Conservation (phyloP, 1,284 basidiomycete species). For the Leccinum olivaceoglutinosum region DNA sequence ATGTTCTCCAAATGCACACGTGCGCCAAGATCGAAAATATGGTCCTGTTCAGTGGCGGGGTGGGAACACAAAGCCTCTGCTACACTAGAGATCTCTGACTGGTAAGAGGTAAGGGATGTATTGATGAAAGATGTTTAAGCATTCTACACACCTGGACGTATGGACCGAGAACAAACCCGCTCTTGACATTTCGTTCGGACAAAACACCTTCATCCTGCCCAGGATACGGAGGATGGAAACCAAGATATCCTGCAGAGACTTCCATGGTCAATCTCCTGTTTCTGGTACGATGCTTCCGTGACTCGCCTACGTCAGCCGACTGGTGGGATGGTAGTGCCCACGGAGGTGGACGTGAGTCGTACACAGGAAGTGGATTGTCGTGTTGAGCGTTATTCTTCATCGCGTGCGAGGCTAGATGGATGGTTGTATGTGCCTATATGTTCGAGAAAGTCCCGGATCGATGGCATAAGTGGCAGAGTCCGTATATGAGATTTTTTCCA, state of each 20-base stretch:
- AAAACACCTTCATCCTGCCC: slow-evolving; percentile 84
- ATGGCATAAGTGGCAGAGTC: neutral
- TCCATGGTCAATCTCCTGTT: neutral
- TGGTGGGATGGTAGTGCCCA: slow-evolving; percentile 67
- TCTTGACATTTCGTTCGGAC: slow-evolving; percentile 72
- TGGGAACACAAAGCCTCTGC: slow-evolving; percentile 57
- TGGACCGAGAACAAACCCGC: slow-evolving; percentile 62
- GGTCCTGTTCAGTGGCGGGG: slow-evolving; percentile 47
- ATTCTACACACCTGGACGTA: slow-evolving; percentile 51
- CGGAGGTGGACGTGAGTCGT: slow-evolving; percentile 61
- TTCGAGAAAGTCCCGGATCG: neutral
- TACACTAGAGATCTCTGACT: slow-evolving; percentile 22
- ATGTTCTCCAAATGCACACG: slow-evolving; percentile 71
- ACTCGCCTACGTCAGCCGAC: slow-evolving; percentile 62
- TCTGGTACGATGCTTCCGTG: neutral
- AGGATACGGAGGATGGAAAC: slow-evolving; percentile 81
- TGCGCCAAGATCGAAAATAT: slow-evolving; percentile 46
- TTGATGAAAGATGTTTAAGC: neutral
- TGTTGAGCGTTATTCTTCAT: slow-evolving; percentile 16
- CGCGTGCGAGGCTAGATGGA: neutral
- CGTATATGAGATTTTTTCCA: too few species aligned
- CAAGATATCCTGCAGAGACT: slow-evolving; percentile 62
- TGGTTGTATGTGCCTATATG: neutral
- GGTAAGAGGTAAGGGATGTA: slow-evolving; percentile 19
- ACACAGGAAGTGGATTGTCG: slow-evolving; percentile 42